Evolutionary conservation across 257 asterid genomes (phyloP).

Genomic region (Solanum sitiens): DNA sequence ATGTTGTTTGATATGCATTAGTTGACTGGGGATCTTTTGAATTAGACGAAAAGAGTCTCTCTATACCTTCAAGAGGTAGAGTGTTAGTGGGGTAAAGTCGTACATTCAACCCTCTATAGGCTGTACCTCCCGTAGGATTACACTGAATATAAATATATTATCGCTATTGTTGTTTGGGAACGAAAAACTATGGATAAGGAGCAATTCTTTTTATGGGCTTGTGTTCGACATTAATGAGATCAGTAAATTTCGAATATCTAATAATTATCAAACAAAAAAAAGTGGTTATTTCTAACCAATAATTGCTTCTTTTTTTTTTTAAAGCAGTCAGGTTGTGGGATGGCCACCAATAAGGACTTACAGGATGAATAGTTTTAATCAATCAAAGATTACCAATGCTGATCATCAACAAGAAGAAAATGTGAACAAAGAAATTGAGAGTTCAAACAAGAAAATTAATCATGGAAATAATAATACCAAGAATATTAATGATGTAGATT

Average conservation of each 20-base stretch:
- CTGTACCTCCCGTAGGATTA: background rate
- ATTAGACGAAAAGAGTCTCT: background rate
- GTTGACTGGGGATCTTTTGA: background rate
- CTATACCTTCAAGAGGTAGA: background rate
- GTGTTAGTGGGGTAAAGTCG: background rate
- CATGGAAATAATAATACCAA: constrained; percentile 34
- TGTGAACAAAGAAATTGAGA: constrained; percentile 40
- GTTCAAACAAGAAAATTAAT: constrained; percentile 49
- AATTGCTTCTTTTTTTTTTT: background rate
- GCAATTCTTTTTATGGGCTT: background rate
- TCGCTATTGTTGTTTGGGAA: background rate
- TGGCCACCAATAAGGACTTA: constrained; percentile 83
- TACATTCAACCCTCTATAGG: too few species aligned
- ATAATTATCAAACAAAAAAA: background rate
- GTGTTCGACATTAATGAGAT: background rate
- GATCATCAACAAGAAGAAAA: constrained; percentile 49
- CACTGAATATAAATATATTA: background rate
- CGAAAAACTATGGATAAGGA: background rate
- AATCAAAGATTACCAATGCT: constrained; percentile 31
- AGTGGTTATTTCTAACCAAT: background rate
- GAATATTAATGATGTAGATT: constrained; percentile 35
- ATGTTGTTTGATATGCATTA: background rate
- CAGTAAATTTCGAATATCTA: background rate
- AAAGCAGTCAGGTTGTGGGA: constrained; percentile 85
- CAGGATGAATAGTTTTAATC: constrained; percentile 60